Conservation (phyloP, 164 flowering plant species). For the Berberis thunbergii region DNA sequence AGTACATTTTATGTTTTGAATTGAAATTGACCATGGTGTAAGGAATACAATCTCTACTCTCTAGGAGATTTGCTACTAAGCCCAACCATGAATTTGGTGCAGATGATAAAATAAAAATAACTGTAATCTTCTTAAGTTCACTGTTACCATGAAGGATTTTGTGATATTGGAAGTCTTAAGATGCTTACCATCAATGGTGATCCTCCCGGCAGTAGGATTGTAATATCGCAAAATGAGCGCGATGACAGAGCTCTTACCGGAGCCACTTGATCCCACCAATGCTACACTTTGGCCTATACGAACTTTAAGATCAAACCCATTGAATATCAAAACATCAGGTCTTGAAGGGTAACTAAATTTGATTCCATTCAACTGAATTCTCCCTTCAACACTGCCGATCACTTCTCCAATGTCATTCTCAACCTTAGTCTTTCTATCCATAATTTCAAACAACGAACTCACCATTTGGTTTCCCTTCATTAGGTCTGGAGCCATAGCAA, state of each 20-base stretch:
- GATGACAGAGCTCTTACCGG: neutral
- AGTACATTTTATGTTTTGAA: too few species aligned
- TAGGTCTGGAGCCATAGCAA: neutral
- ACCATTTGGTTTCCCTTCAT: constrained; percentile 2
- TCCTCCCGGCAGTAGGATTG: neutral
- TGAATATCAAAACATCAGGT: neutral
- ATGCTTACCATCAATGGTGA: neutral
- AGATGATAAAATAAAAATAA: too few species aligned
- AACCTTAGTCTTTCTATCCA: neutral
- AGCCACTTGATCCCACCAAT: neutral
- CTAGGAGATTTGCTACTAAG: too few species aligned
- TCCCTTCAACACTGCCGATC: neutral
- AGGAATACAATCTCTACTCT: too few species aligned
- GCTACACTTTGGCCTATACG: neutral
- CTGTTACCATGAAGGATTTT: too few species aligned
- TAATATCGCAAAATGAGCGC: neutral
- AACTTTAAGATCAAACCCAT: neutral
- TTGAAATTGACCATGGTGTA: too few species aligned
- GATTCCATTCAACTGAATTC: neutral
- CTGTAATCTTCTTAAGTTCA: too few species aligned
- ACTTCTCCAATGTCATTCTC: neutral
- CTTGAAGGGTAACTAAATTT: neutral
- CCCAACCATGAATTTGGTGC: too few species aligned
- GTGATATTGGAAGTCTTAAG: too few species aligned
- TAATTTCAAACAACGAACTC: neutral